Conservation (phyloP, 2,329 filamentous ascomycete genomes). For the Tolypocladium cylindrosporum region DNA sequence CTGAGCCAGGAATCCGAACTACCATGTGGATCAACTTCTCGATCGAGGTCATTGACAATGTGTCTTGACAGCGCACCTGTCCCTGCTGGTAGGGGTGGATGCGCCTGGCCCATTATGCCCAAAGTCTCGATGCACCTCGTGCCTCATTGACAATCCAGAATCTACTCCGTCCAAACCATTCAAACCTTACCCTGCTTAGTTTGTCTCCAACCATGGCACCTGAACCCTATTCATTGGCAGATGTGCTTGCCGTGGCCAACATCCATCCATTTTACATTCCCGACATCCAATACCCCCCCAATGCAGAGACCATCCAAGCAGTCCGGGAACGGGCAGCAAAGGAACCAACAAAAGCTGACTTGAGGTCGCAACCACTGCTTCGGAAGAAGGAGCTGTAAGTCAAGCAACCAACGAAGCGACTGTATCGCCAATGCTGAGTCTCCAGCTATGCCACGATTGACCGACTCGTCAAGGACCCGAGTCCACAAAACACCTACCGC, state of each 20-base stretch:
- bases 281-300: slow-evolving; percentile 19
- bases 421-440: not conserved
- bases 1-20: no score
- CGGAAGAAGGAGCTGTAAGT: slow-evolving; percentile 14
- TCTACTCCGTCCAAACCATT: no score
- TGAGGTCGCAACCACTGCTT: slow-evolving; percentile 9
- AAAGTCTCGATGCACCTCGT: no score
- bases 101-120: no score
- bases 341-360: not conserved
- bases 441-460: slow-evolving; percentile 22
- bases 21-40: no score
- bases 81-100: no score
- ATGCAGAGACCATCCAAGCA: not conserved
- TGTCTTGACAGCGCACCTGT: no score
- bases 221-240: slow-evolving; percentile 13
- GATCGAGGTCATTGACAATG: no score
- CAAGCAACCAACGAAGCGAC: fast-evolving
- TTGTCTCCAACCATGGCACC: not conserved
- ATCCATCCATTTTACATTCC: slow-evolving; percentile 24
- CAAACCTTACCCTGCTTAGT: no score
- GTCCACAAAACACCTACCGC: slow-evolving; percentile 24
- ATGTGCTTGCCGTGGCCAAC: slow-evolving; percentile 22
- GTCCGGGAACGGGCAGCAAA: slow-evolving; percentile 4
- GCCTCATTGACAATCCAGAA: no score
- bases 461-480: slow-evolving; percentile 23